Conservation (phyloP, 768 basidiomycete species). For the Leccinum broughii region DNA sequence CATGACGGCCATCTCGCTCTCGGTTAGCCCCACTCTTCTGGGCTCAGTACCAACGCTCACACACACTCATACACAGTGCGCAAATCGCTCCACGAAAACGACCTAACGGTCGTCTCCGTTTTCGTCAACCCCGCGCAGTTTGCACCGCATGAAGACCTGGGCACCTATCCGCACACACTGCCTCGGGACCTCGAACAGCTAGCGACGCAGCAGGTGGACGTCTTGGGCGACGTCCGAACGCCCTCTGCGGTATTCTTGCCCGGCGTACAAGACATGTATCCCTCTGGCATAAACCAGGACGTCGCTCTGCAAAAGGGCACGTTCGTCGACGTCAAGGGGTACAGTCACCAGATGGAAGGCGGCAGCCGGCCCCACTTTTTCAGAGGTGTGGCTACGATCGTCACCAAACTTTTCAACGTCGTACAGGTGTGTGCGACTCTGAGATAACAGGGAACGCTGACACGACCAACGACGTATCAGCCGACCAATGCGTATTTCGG, state of each 20-base stretch:
- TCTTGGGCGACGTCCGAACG: constrained; percentile 37
- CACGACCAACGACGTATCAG: constrained; percentile 29
- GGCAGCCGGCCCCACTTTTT: constrained; percentile 86
- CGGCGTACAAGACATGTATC: constrained; percentile 83
- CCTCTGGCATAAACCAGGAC: constrained; percentile 84
- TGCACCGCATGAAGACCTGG: constrained; percentile 91
- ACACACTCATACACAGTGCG: constrained; percentile 51
- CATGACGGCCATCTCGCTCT: constrained; percentile 93
- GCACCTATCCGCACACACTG: constrained; percentile 87
- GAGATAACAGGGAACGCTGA: background rate
- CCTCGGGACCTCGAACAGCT: constrained; percentile 70
- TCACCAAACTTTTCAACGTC: constrained; percentile 92
- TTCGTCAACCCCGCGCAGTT: constrained; percentile 99
- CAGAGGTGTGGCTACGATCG: constrained; percentile 92
- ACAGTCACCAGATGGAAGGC: constrained; percentile 93
- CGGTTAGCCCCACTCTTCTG: constrained; percentile 53
- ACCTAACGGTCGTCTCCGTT: constrained; percentile 88
- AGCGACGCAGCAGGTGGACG: constrained; percentile 34
- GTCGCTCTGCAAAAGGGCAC: constrained; percentile 76
- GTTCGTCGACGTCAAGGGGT: constrained; percentile 91
- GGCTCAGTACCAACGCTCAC: background rate
- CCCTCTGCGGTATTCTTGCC: constrained; percentile 81
- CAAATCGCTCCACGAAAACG: constrained; percentile 73
- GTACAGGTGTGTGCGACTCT: constrained; percentile 59
- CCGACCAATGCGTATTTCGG: constrained; percentile 94